phyloP scores from a whole-genome alignment of 257 asterid species.

The Verbena officinalis region DNA sequence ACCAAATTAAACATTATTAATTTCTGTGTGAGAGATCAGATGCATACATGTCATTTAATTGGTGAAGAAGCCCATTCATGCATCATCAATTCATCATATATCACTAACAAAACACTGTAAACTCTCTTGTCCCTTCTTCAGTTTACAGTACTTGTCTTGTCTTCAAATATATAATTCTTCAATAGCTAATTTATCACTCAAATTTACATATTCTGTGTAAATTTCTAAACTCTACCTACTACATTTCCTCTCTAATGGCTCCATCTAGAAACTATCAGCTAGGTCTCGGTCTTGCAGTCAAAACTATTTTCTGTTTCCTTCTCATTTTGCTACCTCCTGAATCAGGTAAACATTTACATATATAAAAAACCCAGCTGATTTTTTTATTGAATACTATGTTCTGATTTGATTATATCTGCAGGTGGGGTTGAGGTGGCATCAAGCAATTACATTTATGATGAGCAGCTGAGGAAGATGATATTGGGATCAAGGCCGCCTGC shows the following conservation, averaged over 20 bases:
- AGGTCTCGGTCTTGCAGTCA: constrained; percentile 35
- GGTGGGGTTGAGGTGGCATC: constrained; percentile 32
- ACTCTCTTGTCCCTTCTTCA: constrained; percentile 44
- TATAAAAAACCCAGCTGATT: too few species aligned
- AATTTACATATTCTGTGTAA: background rate
- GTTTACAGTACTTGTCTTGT: constrained; percentile 33
- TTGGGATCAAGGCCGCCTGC: constrained; percentile 78
- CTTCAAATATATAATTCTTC: constrained; percentile 6
- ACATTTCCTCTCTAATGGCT: constrained; percentile 27
- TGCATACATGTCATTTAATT: constrained; percentile 35
- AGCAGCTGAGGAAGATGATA: constrained; percentile 50
- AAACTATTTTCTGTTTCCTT: constrained; percentile 41
- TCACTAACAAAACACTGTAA: constrained; percentile 29
- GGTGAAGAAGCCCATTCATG: background rate
- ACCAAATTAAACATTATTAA: constrained; percentile 23
- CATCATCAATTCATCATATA: background rate
- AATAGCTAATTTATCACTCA: background rate
- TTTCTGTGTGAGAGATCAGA: constrained; percentile 41
- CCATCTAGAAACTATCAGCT: constrained; percentile 45
- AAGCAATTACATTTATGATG: constrained; percentile 16
- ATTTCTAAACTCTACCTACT: constrained; percentile 4
- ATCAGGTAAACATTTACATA: constrained; percentile 41
- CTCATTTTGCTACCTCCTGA: constrained; percentile 42
- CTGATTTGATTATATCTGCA: constrained; percentile 5
- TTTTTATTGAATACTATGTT: too few species aligned